Evolutionary conservation across 2,329 filamentous ascomycete genomes (phyloP).

Genomic region (Stagonosporopsis tanaceti): DNA sequence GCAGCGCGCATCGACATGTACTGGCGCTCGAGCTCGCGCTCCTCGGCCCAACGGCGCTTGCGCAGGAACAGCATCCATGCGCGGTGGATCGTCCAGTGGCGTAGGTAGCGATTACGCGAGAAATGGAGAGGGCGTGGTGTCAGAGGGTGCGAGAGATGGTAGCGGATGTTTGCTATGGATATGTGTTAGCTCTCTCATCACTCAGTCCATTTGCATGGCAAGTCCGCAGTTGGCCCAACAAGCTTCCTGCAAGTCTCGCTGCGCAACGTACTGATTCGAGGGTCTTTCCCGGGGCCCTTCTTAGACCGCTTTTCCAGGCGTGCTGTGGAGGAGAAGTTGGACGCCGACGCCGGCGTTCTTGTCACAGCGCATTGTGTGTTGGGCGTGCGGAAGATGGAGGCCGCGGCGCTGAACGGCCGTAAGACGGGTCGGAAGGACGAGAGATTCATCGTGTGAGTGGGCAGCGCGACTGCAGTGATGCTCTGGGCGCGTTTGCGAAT

Average conservation of each 20-base stretch:
- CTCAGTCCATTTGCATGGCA: background rate
- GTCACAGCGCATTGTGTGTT: slow-evolving; percentile 26
- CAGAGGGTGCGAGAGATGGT: slow-evolving; percentile 72
- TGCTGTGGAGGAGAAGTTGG: slow-evolving; percentile 43
- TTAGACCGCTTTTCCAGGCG: slow-evolving; percentile 38
- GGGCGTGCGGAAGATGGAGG: slow-evolving; percentile 19
- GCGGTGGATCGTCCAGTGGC: slow-evolving; percentile 99
- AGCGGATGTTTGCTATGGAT: slow-evolving; percentile 67
- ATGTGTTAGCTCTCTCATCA: background rate
- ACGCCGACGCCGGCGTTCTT: slow-evolving; percentile 25
- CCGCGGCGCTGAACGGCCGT: slow-evolving; percentile 24
- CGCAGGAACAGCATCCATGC: slow-evolving; percentile 86
- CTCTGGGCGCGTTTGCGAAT: slow-evolving; percentile 17
- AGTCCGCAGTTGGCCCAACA: background rate
- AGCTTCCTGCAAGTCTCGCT: background rate
- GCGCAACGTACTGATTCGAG: slow-evolving; percentile 44
- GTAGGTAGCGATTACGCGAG: slow-evolving; percentile 83
- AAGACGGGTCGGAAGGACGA: slow-evolving; percentile 36
- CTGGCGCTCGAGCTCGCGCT: slow-evolving; percentile 77
- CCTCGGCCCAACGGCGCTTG: slow-evolving; percentile 69
- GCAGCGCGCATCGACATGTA: slow-evolving; percentile 85
- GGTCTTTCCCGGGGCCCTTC: slow-evolving; percentile 38
- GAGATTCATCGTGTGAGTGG: slow-evolving; percentile 36
- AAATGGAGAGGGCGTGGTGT: slow-evolving; percentile 84
- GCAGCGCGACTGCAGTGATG: slow-evolving; percentile 9